A percentile compares a stretch with the other conserved stretches of the same genome.
Evolutionary conservation across 2,329 filamentous ascomycete genomes (phyloP).

Genomic region (Coniochaeta ligniaria): DNA sequence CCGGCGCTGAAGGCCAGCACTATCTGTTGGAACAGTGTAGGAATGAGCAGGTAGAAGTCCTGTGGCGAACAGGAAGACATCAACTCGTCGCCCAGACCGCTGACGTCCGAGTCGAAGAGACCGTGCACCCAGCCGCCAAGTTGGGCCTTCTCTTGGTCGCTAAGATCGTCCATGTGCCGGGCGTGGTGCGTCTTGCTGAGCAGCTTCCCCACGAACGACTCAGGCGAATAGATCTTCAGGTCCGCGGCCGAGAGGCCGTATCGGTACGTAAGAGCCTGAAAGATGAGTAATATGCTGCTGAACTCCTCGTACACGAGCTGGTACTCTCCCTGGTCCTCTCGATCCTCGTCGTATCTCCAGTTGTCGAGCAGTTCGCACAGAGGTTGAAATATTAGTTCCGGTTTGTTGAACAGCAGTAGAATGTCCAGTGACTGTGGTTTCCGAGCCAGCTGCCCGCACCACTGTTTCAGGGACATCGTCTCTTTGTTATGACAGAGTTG

Average conservation of each 20-base stretch:
- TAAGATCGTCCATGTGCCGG: conserved; percentile 51
- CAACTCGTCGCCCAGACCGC: conserved; percentile 69
- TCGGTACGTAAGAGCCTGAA: conserved; percentile 68
- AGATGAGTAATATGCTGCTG: conserved; percentile 65
- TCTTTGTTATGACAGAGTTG: conserved; percentile 66
- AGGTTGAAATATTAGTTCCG: conserved; percentile 62
- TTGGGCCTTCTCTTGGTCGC: conserved; percentile 56
- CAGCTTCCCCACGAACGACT: conserved; percentile 64
- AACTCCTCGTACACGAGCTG: conserved; percentile 85
- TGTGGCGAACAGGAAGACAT: conserved; percentile 78
- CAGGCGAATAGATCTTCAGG: conserved; percentile 49
- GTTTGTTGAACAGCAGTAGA: conserved; percentile 66
- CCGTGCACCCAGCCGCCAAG: conserved; percentile 70
- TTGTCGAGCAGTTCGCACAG: conserved; percentile 69
- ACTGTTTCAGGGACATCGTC: conserved; percentile 69
- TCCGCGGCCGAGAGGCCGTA: conserved; percentile 61
- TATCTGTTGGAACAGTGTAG: conserved; percentile 70
- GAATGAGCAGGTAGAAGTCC: conserved; percentile 73
- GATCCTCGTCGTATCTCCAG: conserved; percentile 78
- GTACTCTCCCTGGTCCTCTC: conserved; percentile 77
- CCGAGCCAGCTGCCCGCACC: conserved; percentile 67
- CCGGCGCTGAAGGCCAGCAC: conserved; percentile 62
- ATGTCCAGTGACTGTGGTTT: conserved; percentile 68
- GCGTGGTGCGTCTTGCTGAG: conserved; percentile 52
- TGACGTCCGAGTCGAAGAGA: conserved; percentile 67